These are phyloP conservation scores for Penicillium coffeae DNA, from an alignment of 495 filamentous ascomycete species.

Conservation along the genomic window DNA sequence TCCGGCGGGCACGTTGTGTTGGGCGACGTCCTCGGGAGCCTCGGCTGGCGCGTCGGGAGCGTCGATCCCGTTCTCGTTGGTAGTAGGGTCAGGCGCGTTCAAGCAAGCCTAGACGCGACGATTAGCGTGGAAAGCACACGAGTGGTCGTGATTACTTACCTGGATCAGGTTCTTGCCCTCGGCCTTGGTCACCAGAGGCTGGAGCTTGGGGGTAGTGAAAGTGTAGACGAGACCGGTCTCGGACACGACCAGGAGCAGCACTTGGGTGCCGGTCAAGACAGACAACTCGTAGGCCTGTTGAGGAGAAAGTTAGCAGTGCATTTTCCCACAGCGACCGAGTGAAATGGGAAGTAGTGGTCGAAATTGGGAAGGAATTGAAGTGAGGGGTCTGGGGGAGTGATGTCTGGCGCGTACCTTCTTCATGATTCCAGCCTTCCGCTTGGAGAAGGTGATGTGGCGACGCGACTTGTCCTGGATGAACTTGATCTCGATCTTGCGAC, in stretches of 20 bases:
- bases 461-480: conserved; percentile 99
- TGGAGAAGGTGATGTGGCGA: conserved; percentile 99
- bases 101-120: conserved; percentile 69
- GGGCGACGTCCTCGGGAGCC: conserved; percentile 53
- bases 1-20: conserved; percentile 49
- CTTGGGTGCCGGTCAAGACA: conserved; percentile 96
- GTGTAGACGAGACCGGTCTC: conserved; percentile 99
- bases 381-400: not conserved
- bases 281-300: conserved; percentile 92
- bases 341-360: not conserved
- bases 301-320: not conserved
- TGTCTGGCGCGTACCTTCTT: conserved; percentile 78
- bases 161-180: conserved; percentile 99
- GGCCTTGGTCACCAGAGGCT: conserved; percentile 97
- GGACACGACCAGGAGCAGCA: conserved; percentile 93
- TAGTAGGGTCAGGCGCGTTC: conserved; percentile 94
- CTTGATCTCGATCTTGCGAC: conserved; percentile 99
- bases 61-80: conserved; percentile 87
- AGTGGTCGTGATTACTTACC: conserved; percentile 65
- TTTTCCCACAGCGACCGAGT: not conserved
- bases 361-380: not conserved
- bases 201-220: conserved; percentile 98
- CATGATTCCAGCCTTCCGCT: conserved; percentile 99
- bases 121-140: no score
- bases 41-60: conserved; percentile 52